phyloP scores from a whole-genome alignment of 1,284 basidiomycete species.

The Gastroboletus turbinatus region DNA sequence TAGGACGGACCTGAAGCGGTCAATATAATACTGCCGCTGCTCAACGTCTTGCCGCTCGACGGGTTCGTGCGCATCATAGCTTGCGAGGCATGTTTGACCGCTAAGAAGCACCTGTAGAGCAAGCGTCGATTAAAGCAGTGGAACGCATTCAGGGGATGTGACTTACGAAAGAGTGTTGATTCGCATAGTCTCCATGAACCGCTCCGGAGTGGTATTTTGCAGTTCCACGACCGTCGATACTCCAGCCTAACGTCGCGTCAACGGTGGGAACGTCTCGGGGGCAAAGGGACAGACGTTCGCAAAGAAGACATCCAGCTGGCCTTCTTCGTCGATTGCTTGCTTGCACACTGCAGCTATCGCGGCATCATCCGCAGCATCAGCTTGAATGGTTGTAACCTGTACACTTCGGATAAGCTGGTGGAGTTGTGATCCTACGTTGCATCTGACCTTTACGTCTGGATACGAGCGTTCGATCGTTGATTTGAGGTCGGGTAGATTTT shows the following conservation, averaged over 20 bases:
- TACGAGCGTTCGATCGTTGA: constrained; percentile 66
- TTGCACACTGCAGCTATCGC: constrained; percentile 71
- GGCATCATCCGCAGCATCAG: constrained; percentile 82
- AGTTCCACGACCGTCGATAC: constrained; percentile 50
- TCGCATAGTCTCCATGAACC: constrained; percentile 75
- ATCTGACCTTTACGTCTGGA: constrained; percentile 72
- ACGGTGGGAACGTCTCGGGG: not conserved
- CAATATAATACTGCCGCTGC: constrained; percentile 84
- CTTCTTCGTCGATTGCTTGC: constrained; percentile 76
- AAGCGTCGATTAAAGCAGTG: constrained; percentile 4
- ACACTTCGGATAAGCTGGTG: constrained; percentile 15
- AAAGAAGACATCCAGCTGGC: constrained; percentile 89
- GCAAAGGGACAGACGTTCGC: constrained; percentile 68
- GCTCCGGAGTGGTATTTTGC: constrained; percentile 58
- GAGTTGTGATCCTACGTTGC: not conserved
- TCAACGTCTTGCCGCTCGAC: constrained; percentile 62
- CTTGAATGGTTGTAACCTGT: constrained; percentile 72
- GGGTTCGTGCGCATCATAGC: constrained; percentile 75
- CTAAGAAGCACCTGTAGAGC: constrained; percentile 76
- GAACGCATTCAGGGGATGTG: not conserved
- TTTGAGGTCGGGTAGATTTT: constrained; percentile 73
- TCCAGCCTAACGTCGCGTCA: constrained; percentile 55
- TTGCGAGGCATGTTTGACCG: constrained; percentile 80
- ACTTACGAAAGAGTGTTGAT: constrained; percentile 79
- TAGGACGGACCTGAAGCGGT: constrained; percentile 75